These are phyloP conservation scores for Cercis canadensis DNA, from an alignment of 306 rosid species.

Conservation along the genomic window DNA sequence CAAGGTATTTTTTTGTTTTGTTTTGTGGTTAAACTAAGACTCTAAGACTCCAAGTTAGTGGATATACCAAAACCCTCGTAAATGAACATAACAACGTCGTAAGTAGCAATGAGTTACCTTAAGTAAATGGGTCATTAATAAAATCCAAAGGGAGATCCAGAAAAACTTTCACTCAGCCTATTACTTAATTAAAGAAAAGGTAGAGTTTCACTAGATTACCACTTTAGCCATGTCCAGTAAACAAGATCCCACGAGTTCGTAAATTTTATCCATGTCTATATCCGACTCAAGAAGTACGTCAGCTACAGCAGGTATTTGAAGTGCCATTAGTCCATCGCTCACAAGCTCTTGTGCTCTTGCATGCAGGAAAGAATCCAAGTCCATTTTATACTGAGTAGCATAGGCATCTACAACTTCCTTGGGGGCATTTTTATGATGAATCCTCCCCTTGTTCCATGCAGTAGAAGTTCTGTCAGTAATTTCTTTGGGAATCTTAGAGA, in stretches of 20 bases:
- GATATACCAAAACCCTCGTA: too few relatives aligned
- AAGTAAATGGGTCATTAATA: too few relatives aligned
- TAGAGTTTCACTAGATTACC: slow-evolving; percentile 23
- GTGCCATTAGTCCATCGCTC: slow-evolving; percentile 37
- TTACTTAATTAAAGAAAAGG: too few relatives aligned
- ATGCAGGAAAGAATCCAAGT: slow-evolving; percentile 33
- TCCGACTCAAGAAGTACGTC: slow-evolving; percentile 5
- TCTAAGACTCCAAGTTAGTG: not conserved
- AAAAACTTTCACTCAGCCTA: too few relatives aligned
- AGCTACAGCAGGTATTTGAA: slow-evolving; percentile 27
- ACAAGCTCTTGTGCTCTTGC: slow-evolving; percentile 47
- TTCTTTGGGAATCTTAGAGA: slow-evolving; percentile 29
- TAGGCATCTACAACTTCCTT: slow-evolving; percentile 43
- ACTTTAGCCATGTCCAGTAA: slow-evolving; percentile 43
- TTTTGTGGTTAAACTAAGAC: too few relatives aligned
- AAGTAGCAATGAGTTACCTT: not conserved
- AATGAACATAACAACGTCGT: too few relatives aligned
- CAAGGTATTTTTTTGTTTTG: too few relatives aligned
- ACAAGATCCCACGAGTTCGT: slow-evolving; percentile 46
- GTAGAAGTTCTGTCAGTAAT: slow-evolving; percentile 4
- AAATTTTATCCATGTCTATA: not conserved
- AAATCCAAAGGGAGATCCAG: too few relatives aligned
- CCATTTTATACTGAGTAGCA: slow-evolving; percentile 29
- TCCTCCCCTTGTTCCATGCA: slow-evolving; percentile 44
- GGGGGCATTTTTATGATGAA: slow-evolving; percentile 23